A percentile compares a stretch with the other conserved stretches of the same genome.
phyloP scores from a whole-genome alignment of 2,329 filamentous ascomycete species.

The Aspergillus ibericus region DNA sequence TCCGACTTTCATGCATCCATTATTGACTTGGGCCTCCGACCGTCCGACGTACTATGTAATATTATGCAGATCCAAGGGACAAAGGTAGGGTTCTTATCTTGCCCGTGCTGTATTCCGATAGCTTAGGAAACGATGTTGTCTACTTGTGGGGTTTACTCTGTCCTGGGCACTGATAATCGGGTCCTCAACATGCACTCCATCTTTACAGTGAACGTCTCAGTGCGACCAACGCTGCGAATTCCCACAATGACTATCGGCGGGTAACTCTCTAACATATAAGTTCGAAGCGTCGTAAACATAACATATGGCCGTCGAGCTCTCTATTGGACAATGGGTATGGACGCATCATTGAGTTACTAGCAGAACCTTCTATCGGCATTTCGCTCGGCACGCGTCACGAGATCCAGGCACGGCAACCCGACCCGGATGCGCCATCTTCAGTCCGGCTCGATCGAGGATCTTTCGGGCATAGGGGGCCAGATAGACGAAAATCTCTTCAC shows the following conservation, averaged over 20 bases:
- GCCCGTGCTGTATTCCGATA: background rate
- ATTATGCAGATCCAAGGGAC: background rate
- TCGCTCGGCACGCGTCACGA: constrained; percentile 24
- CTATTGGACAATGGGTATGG: background rate
- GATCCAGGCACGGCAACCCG: constrained; percentile 23
- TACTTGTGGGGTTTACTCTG: background rate
- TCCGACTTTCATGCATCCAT: background rate
- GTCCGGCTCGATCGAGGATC: constrained; percentile 4
- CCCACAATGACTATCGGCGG: background rate
- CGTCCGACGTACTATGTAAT: background rate
- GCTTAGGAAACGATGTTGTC: background rate
- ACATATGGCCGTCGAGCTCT: background rate
- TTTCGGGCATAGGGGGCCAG: background rate
- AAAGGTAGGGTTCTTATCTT: background rate
- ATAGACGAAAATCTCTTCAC: background rate
- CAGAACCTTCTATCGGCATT: constrained; percentile 21
- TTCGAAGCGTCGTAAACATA: too few relatives aligned
- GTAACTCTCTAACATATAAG: too few relatives aligned
- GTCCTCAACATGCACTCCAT: background rate
- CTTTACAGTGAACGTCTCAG: background rate
- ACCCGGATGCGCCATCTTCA: constrained; percentile 18
- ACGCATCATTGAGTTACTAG: background rate
- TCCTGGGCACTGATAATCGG: background rate
- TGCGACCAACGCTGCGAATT: background rate
- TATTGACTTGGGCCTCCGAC: background rate